phyloP scores from a whole-genome alignment of 2,329 filamentous ascomycete species.

The Balansia obtecta region DNA sequence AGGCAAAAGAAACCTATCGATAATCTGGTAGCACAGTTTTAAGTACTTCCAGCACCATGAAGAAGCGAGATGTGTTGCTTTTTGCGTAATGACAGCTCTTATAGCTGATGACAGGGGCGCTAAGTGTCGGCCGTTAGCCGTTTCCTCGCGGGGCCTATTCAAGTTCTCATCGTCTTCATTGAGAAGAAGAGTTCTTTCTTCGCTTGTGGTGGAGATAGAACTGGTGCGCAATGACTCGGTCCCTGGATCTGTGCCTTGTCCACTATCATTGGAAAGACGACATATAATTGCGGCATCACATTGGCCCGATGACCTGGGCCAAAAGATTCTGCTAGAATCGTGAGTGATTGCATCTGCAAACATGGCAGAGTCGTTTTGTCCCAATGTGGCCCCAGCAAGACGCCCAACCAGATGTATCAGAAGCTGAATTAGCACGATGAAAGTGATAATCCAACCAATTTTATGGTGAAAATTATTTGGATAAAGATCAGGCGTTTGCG shows the following conservation, averaged over 20 bases:
- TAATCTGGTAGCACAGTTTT: constrained; percentile 46
- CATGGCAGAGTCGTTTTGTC: constrained; percentile 11
- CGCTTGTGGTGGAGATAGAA: constrained; percentile 45
- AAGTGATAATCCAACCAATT: constrained; percentile 73
- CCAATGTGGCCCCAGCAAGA: constrained; percentile 27
- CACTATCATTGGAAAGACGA: constrained; percentile 58
- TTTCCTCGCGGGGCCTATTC: constrained; percentile 34
- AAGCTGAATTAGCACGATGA: constrained; percentile 57
- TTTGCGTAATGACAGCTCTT: constrained; percentile 38
- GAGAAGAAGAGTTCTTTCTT: constrained; percentile 26
- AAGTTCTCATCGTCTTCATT: constrained; percentile 33
- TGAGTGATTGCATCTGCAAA: constrained; percentile 48
- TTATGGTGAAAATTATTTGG: constrained; percentile 80
- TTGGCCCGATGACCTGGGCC: not conserved
- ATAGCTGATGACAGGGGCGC: constrained; percentile 20
- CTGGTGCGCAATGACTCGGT: constrained; percentile 55
- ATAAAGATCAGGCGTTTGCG: constrained; percentile 74
- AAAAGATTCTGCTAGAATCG: constrained; percentile 32
- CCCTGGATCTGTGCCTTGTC: constrained; percentile 59
- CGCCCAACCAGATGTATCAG: constrained; percentile 53
- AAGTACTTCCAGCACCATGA: constrained; percentile 45
- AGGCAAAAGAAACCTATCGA: constrained; percentile 67
- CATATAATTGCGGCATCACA: constrained; percentile 34
- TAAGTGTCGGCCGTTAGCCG: constrained; percentile 17
- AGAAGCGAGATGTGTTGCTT: constrained; percentile 43